Conservation (phyloP, 2,329 filamentous ascomycete species). For the Aspergillus novoparasiticus region DNA sequence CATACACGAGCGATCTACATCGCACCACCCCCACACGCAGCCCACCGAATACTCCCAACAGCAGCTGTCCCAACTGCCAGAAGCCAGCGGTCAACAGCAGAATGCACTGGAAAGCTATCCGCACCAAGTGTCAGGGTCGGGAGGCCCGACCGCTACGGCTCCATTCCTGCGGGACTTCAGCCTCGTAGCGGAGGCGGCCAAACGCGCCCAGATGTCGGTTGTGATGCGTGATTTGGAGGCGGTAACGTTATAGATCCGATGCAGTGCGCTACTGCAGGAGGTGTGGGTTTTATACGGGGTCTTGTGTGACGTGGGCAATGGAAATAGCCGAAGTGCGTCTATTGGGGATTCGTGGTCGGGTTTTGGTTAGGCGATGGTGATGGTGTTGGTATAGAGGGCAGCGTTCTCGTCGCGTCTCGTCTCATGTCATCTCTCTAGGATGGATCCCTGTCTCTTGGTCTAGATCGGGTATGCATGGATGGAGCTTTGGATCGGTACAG, state of each 20-base stretch:
- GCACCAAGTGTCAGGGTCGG: slow-evolving; percentile 28
- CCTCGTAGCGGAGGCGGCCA: slow-evolving; percentile 88
- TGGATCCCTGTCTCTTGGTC: not conserved
- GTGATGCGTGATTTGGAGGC: slow-evolving; percentile 79
- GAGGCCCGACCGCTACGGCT: slow-evolving; percentile 49
- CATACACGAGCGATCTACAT: not conserved
- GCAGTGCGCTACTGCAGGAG: not conserved
- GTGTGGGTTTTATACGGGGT: not conserved
- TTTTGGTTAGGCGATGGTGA: not conserved
- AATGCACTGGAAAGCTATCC: slow-evolving; percentile 24
- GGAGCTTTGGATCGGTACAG: not conserved
- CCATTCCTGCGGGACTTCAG: slow-evolving; percentile 79
- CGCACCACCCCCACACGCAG: slow-evolving; percentile 4
- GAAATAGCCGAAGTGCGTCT: not conserved
- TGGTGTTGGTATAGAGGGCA: not conserved
- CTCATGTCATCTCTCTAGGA: not conserved
- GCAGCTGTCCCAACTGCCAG: slow-evolving; percentile 1
- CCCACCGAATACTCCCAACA: slow-evolving; percentile 3
- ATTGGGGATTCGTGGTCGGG: not conserved
- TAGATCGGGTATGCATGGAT: not conserved
- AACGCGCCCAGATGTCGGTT: slow-evolving; percentile 86
- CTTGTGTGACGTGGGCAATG: not conserved
- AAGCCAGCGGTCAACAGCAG: slow-evolving; percentile 10
- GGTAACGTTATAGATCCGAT: slow-evolving; percentile 34
- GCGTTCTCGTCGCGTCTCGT: not conserved